Evolutionary conservation across 805 yeast species (phyloP).

Genomic region (Metschnikowia henanensis): DNA sequence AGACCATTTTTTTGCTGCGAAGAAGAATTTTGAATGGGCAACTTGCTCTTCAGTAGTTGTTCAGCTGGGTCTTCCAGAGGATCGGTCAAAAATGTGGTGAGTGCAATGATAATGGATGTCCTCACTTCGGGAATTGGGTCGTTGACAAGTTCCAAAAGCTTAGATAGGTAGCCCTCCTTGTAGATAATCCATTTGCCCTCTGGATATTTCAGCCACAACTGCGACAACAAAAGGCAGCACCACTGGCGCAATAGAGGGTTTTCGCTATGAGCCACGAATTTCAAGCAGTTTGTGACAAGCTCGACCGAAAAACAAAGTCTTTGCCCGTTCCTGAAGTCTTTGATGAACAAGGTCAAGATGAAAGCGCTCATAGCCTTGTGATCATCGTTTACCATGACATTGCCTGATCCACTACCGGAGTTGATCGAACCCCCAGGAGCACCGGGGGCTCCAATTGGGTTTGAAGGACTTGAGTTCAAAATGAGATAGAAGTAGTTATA

Average conservation of each 20-base stretch:
- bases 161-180: conserved; percentile 60
- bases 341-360: conserved; percentile 79
- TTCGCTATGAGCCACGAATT: conserved; percentile 69
- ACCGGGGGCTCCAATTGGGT: conserved; percentile 32
- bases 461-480: conserved; percentile 46
- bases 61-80: conserved; percentile 26
- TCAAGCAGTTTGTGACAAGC: conserved; percentile 63
- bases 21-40: conserved; percentile 13
- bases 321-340: conserved; percentile 79
- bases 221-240: conserved; percentile 80
- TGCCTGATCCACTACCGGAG: conserved; percentile 18
- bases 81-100: conserved; percentile 65
- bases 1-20: conserved; percentile 17
- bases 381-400: conserved; percentile 60
- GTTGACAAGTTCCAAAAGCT: conserved; percentile 55
- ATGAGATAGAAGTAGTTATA: conserved; percentile 84
- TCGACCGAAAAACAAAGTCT: conserved; percentile 75
- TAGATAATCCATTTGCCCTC: conserved; percentile 74
- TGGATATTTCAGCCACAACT: conserved; percentile 68
- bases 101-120: conserved; percentile 74
- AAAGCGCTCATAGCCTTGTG: conserved; percentile 97
- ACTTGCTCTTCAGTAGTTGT: conserved; percentile 17
- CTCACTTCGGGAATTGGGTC: conserved; percentile 97
- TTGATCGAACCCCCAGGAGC: conserved; percentile 29
- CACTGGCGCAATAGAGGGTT: conserved; percentile 89